Evolutionary conservation across 768 basidiomycete species (phyloP), one percentile per base, ranked within the genome.

Genomic region (Hysterangium stoloniferum): DNA sequence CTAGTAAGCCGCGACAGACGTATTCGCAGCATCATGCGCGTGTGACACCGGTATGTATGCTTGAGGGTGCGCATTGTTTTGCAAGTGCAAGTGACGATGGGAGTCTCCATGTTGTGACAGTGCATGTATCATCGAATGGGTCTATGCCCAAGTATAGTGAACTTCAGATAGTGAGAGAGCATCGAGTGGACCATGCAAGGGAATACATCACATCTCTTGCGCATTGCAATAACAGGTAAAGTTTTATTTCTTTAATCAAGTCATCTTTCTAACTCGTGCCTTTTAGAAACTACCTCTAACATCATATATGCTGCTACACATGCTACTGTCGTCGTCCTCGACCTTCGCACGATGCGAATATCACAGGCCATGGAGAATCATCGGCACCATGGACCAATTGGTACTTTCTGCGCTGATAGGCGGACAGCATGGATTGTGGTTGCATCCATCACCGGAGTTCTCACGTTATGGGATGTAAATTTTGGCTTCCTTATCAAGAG

Each of bases 391-490:
- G 95, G 96, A 0, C 81, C 91, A 0, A 89, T 97, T 53, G 87
- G 91, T 0, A 77, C 81, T 34, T 64, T 95, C 52, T 95, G 90
- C 57, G 64, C 92, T 40, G 93, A 95, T 62, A 79, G 81, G 29
- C 88, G 85, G 60, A 80, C 77, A 22, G 78, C 86, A 5, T 98
- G 95, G 95, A 73, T 95, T 22, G 72, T 96, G 11, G 82, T 87
- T 15, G 95, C 90, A 2, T 96, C 95, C 1, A 79, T 85, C 2
- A 79, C 77, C 1, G 96, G 95, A 4, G 79, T 85, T 12, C 68
- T 98, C 11, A 82, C 87, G 0, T 73, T 99, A 3, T 99, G 94
- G 93, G 96, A 99, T 67, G 79, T 91, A 36, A 84, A 95, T 8
- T 99, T 98, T 57, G 93, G 94, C 1, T 70, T 97, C n/a, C 70